These are phyloP conservation scores for Asclepias syriaca DNA, from an alignment of 257 asterid species.

Conservation along the genomic window DNA sequence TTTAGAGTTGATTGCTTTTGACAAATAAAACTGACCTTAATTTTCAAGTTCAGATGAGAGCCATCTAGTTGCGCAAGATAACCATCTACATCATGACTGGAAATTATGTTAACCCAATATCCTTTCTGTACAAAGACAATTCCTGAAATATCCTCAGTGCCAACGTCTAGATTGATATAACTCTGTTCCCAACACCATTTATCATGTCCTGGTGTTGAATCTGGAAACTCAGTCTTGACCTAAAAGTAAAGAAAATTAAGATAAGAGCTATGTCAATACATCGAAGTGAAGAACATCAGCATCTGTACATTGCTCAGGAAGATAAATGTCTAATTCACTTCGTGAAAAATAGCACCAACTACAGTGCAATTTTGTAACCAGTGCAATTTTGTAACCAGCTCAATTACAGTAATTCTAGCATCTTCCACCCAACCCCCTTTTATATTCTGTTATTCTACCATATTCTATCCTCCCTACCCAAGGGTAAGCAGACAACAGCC, in stretches of 20 bases:
- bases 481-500: neutral
- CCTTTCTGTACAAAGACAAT: conserved; percentile 82
- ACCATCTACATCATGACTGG: conserved; percentile 86
- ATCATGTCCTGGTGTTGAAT: conserved; percentile 53
- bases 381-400: neutral
- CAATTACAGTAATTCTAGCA: neutral
- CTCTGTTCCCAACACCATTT: conserved; percentile 93
- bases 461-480: neutral
- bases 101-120: conserved; percentile 64
- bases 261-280: neutral
- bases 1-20: conserved; percentile 7
- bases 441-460: neutral
- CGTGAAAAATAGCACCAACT: neutral
- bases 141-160: conserved; percentile 71
- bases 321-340: neutral
- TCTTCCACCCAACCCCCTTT: neutral
- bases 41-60: conserved; percentile 51
- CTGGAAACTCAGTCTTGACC: conserved; percentile 57
- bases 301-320: neutral
- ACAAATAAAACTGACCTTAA: conserved; percentile 51
- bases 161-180: conserved; percentile 53
- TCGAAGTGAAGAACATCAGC: neutral
- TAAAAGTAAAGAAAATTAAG: conserved; percentile 25
- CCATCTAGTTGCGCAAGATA: conserved; percentile 55
- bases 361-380: neutral